A percentile compares a stretch with the other conserved stretches of the same genome.
Conservation (phyloP, 1,284 basidiomycete genomes). For the Ustilago xerochloae region DNA sequence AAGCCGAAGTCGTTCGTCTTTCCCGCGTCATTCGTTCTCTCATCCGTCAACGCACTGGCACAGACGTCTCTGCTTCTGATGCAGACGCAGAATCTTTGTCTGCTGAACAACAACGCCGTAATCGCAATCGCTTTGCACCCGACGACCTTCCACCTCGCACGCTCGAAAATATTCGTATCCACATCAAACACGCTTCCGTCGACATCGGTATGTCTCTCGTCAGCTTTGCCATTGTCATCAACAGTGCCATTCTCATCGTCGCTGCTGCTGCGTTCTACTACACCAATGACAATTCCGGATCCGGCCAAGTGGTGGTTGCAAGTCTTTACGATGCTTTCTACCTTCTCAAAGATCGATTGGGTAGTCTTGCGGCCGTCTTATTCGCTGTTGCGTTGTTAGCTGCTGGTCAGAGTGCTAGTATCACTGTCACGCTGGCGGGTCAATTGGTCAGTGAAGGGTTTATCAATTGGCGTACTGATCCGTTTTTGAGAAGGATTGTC, state of each 20-base stretch:
- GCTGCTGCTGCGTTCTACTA: constrained; percentile 71
- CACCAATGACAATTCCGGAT: constrained; percentile 11
- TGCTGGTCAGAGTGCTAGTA: constrained; percentile 89
- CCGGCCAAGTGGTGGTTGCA: constrained; percentile 52
- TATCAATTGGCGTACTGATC: constrained; percentile 86
- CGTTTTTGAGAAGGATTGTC: constrained; percentile 80
- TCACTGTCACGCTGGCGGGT: constrained; percentile 91
- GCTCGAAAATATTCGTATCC: constrained; percentile 46
- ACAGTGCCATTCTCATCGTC: constrained; percentile 77
- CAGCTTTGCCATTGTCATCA: constrained; percentile 77
- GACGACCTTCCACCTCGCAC: constrained; percentile 30
- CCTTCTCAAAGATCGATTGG: constrained; percentile 52
- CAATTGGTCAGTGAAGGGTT: constrained; percentile 94
- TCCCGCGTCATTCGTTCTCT: constrained; percentile 21
- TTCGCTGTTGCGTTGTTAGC: constrained; percentile 70
- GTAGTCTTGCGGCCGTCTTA: constrained; percentile 53
- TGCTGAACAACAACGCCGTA: neutral
- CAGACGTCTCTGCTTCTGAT: neutral
- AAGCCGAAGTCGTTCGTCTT: constrained; percentile 19
- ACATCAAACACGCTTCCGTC: constrained; percentile 63
- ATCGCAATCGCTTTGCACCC: neutral
- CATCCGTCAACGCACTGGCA: constrained; percentile 10
- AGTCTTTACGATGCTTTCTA: constrained; percentile 62
- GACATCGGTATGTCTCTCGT: constrained; percentile 67
- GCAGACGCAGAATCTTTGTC: constrained; percentile 11